Evolutionary conservation across 1,284 basidiomycete genomes (phyloP).

Genomic region (Puccinia novopanici): DNA sequence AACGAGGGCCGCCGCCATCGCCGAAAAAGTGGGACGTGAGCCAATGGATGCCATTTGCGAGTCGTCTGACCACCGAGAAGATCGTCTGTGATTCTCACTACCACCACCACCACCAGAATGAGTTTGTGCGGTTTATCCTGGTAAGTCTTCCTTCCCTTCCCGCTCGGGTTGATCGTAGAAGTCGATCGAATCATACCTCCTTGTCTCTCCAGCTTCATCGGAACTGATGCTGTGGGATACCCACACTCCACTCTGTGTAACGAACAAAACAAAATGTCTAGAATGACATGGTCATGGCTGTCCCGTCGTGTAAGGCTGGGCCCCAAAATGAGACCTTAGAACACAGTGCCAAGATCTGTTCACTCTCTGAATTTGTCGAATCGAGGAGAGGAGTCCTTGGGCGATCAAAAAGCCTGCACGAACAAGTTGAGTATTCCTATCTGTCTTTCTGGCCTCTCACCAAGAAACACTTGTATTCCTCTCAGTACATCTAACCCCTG

Average conservation of each 20-base stretch:
- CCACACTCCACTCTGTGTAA: too few species aligned
- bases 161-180: too few species aligned
- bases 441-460: too few species aligned
- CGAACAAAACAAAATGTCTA: not conserved
- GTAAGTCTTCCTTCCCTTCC: too few species aligned
- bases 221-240: too few species aligned
- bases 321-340: not conserved
- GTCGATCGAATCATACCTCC: too few species aligned
- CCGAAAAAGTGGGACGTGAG: constrained; percentile 22
- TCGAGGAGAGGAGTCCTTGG: not conserved
- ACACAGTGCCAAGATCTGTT: not conserved
- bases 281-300: not conserved
- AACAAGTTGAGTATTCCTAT: constrained; percentile 12
- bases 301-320: not conserved
- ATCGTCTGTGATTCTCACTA: constrained; percentile 11
- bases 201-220: too few species aligned
- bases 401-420: not conserved
- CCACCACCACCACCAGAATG: too few species aligned
- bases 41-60: constrained; percentile 31
- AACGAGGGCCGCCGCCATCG: constrained; percentile 11
- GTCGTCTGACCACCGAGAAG: constrained; percentile 35
- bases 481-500: too few species aligned
- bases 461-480: too few species aligned
- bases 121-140: constrained; percentile 8
- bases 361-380: not conserved